Base-by-base conservation (phyloP, 2,329 filamentous ascomycete species). In the Gnomoniopsis smithogilvyi region DNA sequence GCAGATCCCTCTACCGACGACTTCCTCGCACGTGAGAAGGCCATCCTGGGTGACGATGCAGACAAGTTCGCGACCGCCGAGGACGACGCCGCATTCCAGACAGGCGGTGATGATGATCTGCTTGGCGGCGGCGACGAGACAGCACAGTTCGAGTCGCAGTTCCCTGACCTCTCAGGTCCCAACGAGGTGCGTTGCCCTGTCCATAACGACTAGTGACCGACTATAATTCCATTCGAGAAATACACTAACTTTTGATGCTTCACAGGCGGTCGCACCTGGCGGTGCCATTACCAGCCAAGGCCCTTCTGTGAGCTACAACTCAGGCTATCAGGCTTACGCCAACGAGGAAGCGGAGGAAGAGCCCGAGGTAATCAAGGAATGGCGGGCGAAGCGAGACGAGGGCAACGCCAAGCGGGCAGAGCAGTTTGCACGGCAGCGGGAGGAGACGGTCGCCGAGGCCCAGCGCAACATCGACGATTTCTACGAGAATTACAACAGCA, bases 401-500 rank as follows among this genome's bases (percentile, higher is more conserved):
- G 86, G 88, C 70, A 89, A 96, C 65, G 81, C 88, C 67, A 92
- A 93, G 75, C 91, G 94, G 68, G 88, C 91, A 64, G 88, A 96
- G 74, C 86, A 94, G 65, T 94, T 94, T 56, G 85, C 87, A 46
- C 81, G 86, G 65, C 91, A 93, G 77, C 95, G 95, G 73, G 84
- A 86, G 63, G 88, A 94, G 73, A 97, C 92, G 1, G 79, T 97
- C 71, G 87, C 91, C 73, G 92, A 95, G 67, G 95, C 95, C 12
- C 92, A 92, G 71, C 85, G 93, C 72, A 95, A 96, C 74, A 96
- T 99, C 64, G 95, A 99, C 73, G 95, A 97, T 73, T 99, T 98
- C 78, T 99, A 99, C 81, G 93, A 97, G 72, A 97, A 96, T 77
- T 99, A 99, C 81, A 98, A 98, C 80, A 88, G 89, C 75, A 96